phyloP scores from a whole-genome alignment of 1,139 yeast genomes.

The Candida neerlandica region DNA sequence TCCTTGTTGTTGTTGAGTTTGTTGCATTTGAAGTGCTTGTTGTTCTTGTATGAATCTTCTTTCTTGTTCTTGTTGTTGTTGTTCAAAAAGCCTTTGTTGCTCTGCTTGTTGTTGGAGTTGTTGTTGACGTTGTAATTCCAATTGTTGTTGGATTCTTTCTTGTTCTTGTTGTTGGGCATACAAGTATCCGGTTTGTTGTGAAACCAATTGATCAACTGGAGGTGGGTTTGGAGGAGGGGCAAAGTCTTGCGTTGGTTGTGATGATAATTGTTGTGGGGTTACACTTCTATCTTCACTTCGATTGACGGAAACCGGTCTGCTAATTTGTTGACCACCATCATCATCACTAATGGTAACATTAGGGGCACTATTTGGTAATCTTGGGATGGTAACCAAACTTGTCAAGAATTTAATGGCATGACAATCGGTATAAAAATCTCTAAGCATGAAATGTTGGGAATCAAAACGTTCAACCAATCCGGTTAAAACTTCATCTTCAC shows the following conservation, averaged over 20 bases:
- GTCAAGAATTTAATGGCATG: constrained; percentile 82
- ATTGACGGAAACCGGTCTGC: constrained; percentile 44
- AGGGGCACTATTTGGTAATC: constrained; percentile 68
- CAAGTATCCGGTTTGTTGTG: constrained; percentile 53
- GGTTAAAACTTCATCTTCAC: constrained; percentile 74
- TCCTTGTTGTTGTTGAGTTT: constrained; percentile 69
- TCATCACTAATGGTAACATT: constrained; percentile 59
- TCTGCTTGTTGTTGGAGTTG: constrained; percentile 53
- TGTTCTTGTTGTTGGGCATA: constrained; percentile 63
- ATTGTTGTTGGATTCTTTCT: constrained; percentile 65
- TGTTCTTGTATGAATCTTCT: constrained; percentile 50
- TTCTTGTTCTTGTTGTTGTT: constrained; percentile 72
- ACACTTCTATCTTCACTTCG: constrained; percentile 19
- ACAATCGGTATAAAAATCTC: constrained; percentile 90
- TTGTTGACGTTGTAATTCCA: constrained; percentile 47
- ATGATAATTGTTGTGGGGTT: constrained; percentile 28
- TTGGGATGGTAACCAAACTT: constrained; percentile 83
- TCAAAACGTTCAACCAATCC: constrained; percentile 74
- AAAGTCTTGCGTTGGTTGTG: constrained; percentile 37
- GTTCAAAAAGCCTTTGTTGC: constrained; percentile 66
- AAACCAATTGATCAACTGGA: constrained; percentile 43
- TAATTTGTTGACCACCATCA: constrained; percentile 39
- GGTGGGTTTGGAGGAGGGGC: constrained; percentile 28
- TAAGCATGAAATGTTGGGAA: constrained; percentile 77
- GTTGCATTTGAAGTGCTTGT: constrained; percentile 66